Evolutionary conservation across 306 rosid genomes (phyloP).

Genomic region (Begonia peltatifolia): DNA sequence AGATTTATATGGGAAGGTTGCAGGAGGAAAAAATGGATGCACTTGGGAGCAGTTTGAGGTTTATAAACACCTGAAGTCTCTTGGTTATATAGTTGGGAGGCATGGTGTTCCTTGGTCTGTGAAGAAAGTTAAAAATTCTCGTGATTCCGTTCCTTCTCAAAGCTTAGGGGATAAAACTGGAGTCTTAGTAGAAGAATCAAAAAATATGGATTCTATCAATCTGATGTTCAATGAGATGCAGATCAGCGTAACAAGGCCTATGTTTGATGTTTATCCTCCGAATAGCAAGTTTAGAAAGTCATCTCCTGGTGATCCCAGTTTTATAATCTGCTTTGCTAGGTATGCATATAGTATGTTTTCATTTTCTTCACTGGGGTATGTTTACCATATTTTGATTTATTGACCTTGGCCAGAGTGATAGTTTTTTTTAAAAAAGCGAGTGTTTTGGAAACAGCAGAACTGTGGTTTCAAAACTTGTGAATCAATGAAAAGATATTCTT

Average conservation of each 20-base stretch:
- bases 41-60: conserved; percentile 76
- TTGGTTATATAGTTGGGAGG: conserved; percentile 55
- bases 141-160: conserved; percentile 11
- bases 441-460: no score
- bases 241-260: conserved; percentile 31
- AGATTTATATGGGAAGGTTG: conserved; percentile 41
- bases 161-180: conserved; percentile 19
- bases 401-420: no score
- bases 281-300: conserved; percentile 72
- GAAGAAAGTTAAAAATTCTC: conserved; percentile 25
- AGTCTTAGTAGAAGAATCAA: conserved; percentile 11
- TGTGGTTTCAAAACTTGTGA: no score
- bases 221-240: conserved; percentile 32
- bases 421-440: no score
- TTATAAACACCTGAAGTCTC: conserved; percentile 65
- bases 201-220: conserved; percentile 17
- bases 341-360: conserved; percentile 13
- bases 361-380: not conserved
- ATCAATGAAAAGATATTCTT: no score
- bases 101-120: conserved; percentile 54
- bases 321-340: conserved; percentile 59
- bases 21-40: conserved; percentile 24
- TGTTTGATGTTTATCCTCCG: conserved; percentile 68
- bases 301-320: conserved; percentile 56
- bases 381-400: no score